These are phyloP conservation scores for Eucalyptus paniculata DNA, from an alignment of 345 rosid genomes.

Conservation along the genomic window DNA sequence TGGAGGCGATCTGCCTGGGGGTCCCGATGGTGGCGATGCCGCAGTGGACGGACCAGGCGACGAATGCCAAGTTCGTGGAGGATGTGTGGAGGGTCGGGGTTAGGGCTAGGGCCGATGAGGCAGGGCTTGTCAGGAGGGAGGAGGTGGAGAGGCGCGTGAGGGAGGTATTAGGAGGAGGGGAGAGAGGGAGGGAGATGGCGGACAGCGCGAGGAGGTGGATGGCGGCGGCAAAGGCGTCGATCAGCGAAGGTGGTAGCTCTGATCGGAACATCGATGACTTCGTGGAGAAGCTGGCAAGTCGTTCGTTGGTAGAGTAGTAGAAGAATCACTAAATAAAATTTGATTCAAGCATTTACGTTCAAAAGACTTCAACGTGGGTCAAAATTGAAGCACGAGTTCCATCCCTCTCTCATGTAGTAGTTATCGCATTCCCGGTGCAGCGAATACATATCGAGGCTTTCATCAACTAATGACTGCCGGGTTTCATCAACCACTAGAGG, in stretches of 20 bases:
- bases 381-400: too few species aligned
- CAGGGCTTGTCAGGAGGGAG: not conserved
- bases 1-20: slow-evolving; percentile 26
- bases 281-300: too few species aligned
- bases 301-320: too few species aligned
- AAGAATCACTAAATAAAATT: too few species aligned
- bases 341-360: too few species aligned
- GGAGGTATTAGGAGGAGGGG: not conserved
- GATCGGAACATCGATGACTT: too few species aligned
- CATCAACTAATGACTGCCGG: not conserved
- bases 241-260: too few species aligned
- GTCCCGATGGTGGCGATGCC: slow-evolving; percentile 33
- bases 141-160: not conserved
- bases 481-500: not conserved
- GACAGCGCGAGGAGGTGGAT: not conserved
- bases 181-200: not conserved
- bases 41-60: slow-evolving; percentile 24
- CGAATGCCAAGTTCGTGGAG: slow-evolving; percentile 12
- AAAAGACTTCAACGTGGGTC: too few species aligned
- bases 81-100: slow-evolving; percentile 24
- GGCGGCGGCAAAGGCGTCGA: not conserved
- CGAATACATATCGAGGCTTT: not conserved
- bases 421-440: too few species aligned
- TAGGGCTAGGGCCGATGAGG: not conserved
- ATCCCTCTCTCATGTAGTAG: too few species aligned